Conservation (phyloP, 169 alveolate species). For the Plasmodium gaboni region DNA sequence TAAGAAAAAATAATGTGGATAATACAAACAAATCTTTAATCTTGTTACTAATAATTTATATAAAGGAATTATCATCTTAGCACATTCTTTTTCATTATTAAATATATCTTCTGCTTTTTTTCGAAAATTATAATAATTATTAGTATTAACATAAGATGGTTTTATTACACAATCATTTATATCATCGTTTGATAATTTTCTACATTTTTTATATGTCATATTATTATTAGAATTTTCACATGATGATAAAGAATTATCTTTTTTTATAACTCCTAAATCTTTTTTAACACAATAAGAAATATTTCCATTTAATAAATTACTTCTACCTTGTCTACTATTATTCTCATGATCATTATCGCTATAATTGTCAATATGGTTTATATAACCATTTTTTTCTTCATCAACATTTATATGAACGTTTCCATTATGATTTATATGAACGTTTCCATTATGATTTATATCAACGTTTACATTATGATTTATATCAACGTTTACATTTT, state of each 20-base stretch:
- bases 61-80: slow-evolving; percentile 49
- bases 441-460: no score
- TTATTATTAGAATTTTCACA: no score
- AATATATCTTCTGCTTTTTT: slow-evolving; percentile 24
- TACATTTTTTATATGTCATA: no score
- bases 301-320: no score
- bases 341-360: slow-evolving; percentile 7
- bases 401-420: no score
- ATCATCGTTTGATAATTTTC: no score
- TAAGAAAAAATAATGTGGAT: slow-evolving; percentile 63
- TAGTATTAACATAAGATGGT: slow-evolving; percentile 44
- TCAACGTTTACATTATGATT: no score
- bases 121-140: slow-evolving; percentile 33
- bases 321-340: background rate
- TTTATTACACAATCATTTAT: background rate
- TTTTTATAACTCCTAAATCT: no score
- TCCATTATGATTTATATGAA: no score
- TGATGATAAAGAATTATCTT: no score
- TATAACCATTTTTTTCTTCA: background rate
- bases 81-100: slow-evolving; percentile 41
- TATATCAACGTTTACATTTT: background rate
- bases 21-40: slow-evolving; percentile 69
- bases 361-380: background rate
- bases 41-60: slow-evolving; percentile 71
- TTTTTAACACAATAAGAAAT: no score